A percentile compares a stretch with the other conserved stretches of the same genome.
These are phyloP conservation scores for Trichoderma sp. DNA, from an alignment of 2,329 filamentous ascomycete genomes.

Conservation along the genomic window DNA sequence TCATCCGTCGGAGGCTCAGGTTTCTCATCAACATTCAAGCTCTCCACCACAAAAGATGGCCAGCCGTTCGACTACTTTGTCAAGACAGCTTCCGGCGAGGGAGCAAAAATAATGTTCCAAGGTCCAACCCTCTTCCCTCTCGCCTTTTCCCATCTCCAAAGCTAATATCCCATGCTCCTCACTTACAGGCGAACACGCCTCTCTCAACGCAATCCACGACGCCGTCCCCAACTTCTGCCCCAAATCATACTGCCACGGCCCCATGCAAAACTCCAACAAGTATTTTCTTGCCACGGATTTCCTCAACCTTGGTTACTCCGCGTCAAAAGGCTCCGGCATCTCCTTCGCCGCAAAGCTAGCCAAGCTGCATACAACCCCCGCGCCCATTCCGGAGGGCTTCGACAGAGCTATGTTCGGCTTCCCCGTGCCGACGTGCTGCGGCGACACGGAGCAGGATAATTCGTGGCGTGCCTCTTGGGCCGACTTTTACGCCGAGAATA, in stretches of 20 bases:
- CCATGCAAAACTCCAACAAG: constrained; percentile 48
- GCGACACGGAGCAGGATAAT: constrained; percentile 80
- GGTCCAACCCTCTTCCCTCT: constrained; percentile 46
- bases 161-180: neutral
- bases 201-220: constrained; percentile 75
- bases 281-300: constrained; percentile 75
- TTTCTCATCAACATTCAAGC: constrained; percentile 65
- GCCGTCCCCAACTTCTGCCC: constrained; percentile 75
- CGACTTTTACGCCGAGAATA: constrained; percentile 77
- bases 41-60: constrained; percentile 47
- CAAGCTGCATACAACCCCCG: constrained; percentile 72
- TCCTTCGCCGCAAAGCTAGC: constrained; percentile 75
- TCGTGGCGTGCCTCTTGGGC: constrained; percentile 71
- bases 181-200: constrained; percentile 69
- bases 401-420: constrained; percentile 73
- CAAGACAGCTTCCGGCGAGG: constrained; percentile 63
- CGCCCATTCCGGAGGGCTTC: constrained; percentile 61
- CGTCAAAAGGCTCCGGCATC: constrained; percentile 45
- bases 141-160: neutral
- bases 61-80: constrained; percentile 62
- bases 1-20: constrained; percentile 63
- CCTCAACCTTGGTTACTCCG: constrained; percentile 58
- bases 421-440: constrained; percentile 80
- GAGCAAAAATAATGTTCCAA: constrained; percentile 67
- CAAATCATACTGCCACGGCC: constrained; percentile 69